Conservation (phyloP, 208 protist genomes). For the Wallacemonas sp. region DNA sequence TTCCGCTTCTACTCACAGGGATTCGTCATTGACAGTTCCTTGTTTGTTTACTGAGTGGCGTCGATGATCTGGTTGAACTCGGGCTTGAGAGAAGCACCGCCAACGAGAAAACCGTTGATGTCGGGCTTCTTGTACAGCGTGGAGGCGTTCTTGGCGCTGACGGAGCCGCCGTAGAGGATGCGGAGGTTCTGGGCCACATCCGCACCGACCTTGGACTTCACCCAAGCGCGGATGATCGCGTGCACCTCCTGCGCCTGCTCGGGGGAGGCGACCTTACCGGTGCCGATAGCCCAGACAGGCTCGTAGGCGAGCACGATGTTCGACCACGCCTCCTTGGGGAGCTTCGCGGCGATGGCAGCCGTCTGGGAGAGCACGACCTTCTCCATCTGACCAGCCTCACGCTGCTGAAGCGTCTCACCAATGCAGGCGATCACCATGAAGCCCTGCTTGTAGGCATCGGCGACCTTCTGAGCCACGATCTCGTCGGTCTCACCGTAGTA, state of each 20-base stretch:
- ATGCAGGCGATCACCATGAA: slow-evolving; percentile 97
- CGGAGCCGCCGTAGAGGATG: slow-evolving; percentile 99
- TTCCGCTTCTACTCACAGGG: not conserved
- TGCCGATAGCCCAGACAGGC: slow-evolving; percentile 99
- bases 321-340: slow-evolving; percentile 84
- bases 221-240: slow-evolving; percentile 87
- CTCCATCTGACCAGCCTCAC: slow-evolving; percentile 90
- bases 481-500: slow-evolving; percentile 94
- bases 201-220: slow-evolving; percentile 78
- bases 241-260: slow-evolving; percentile 96
- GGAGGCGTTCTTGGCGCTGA: slow-evolving; percentile 90
- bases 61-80: slow-evolving; percentile 96
- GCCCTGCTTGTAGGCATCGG: slow-evolving; percentile 72
- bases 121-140: slow-evolving; percentile 91
- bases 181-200: slow-evolving; percentile 90
- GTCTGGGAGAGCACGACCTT: slow-evolving; percentile 92
- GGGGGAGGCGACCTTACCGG: slow-evolving; percentile 96
- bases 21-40: not conserved
- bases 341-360: slow-evolving; percentile 68
- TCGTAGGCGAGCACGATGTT: slow-evolving; percentile 98
- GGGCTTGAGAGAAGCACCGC: slow-evolving; percentile 97
- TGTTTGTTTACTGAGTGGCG: slow-evolving; percentile 47
- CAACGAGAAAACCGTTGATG: slow-evolving; percentile 99
- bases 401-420: slow-evolving; percentile 95
- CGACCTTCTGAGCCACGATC: slow-evolving; percentile 93